Conservation (phyloP, 768 basidiomycete genomes). For the Suillus bovinus region DNA sequence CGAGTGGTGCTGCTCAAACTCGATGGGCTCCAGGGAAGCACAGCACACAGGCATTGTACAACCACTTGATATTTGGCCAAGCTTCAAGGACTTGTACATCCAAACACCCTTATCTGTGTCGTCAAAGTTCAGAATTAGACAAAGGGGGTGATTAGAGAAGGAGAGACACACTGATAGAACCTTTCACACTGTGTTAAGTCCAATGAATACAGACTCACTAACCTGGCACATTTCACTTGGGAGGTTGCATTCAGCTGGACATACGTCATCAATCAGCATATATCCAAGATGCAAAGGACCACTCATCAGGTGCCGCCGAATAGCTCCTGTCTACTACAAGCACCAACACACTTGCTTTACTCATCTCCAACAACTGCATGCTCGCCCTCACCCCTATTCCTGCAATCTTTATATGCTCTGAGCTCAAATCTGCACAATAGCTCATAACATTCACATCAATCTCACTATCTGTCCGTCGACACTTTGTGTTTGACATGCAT, state of each 20-base stretch:
- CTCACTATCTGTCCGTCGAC: conserved; percentile 10
- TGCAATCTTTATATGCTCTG: conserved; percentile 31
- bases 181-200: conserved; percentile 71
- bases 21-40: conserved; percentile 30
- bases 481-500: conserved; percentile 8
- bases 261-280: background rate
- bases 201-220: conserved; percentile 42
- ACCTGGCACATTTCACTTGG: conserved; percentile 25
- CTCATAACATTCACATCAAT: conserved; percentile 2
- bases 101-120: conserved; percentile 65
- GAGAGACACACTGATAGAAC: conserved; percentile 62
- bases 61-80: conserved; percentile 38
- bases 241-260: conserved; percentile 20
- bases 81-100: conserved; percentile 62
- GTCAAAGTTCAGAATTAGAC: background rate
- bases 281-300: background rate
- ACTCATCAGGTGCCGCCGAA: conserved; percentile 11
- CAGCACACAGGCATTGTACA: conserved; percentile 31
- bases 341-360: conserved; percentile 22
- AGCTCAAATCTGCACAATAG: conserved; percentile 22
- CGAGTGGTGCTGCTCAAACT: conserved; percentile 34
- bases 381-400: conserved; percentile 28
- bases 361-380: conserved; percentile 29
- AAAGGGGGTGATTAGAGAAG: background rate
- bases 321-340: conserved; percentile 14